phyloP scores from a whole-genome alignment of 441 rosid genomes.

The Capsella rubella region DNA sequence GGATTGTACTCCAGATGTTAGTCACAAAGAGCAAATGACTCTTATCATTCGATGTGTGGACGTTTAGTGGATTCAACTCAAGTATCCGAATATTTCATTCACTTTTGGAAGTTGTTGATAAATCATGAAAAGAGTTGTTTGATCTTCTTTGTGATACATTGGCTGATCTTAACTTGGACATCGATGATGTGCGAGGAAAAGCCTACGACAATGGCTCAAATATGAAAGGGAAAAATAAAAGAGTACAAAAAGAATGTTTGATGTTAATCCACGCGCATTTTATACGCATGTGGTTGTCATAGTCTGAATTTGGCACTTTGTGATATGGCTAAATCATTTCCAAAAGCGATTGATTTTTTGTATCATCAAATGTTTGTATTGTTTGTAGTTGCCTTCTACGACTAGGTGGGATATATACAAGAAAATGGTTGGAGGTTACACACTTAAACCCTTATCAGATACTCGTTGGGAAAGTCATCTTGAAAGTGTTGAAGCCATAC shows the following conservation, averaged over 20 bases:
- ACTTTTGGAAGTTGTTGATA: not conserved
- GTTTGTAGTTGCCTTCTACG: too few relatives aligned
- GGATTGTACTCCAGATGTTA: too few relatives aligned
- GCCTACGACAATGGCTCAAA: not conserved
- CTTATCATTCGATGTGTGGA: constrained; percentile 1
- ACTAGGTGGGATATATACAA: too few relatives aligned
- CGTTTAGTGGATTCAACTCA: not conserved
- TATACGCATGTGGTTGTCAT: not conserved
- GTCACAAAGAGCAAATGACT: not conserved
- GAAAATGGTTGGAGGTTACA: too few relatives aligned
- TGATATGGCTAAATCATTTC: not conserved
- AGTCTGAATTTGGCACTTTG: not conserved
- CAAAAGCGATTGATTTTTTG: not conserved
- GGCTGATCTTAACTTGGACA: not conserved
- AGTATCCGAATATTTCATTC: not conserved
- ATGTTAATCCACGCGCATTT: not conserved
- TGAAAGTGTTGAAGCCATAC: too few relatives aligned
- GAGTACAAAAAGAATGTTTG: not conserved
- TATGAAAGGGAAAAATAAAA: not conserved
- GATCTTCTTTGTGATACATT: not conserved
- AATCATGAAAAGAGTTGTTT: not conserved
- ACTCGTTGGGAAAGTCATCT: too few relatives aligned
- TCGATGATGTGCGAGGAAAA: not conserved
- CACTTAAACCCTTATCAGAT: too few relatives aligned
- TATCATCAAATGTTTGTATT: too few relatives aligned